phyloP scores from a whole-genome alignment of 2,329 filamentous ascomycete species.

The Penicillium corylophilum region DNA sequence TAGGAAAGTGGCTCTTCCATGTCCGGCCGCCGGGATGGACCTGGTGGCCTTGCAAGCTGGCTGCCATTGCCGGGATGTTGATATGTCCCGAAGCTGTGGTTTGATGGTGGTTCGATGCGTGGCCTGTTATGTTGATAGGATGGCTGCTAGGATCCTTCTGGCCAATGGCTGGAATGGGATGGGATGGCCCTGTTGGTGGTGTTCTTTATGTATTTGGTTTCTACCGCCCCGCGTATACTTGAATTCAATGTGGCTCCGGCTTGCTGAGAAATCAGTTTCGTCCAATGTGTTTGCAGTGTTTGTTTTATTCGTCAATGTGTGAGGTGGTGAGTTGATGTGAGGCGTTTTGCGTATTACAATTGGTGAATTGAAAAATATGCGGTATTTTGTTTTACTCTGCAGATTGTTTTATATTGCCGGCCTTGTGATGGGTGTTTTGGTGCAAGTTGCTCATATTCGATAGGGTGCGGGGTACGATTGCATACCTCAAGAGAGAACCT shows the following conservation, averaged over 20 bases:
- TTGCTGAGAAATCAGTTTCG: conserved; percentile 12
- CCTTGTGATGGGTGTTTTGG: neutral
- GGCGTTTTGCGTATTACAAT: neutral
- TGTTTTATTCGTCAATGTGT: conserved; percentile 8
- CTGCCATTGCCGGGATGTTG: conserved; percentile 8
- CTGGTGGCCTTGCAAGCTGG: conserved; percentile 17
- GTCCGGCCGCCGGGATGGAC: conserved; percentile 31
- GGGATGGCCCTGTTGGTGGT: neutral
- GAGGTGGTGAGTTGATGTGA: neutral
- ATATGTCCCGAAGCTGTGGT: neutral
- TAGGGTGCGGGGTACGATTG: neutral
- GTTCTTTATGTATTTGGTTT: neutral
- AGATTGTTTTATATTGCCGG: neutral
- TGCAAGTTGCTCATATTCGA: neutral
- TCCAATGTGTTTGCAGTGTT: conserved; percentile 27
- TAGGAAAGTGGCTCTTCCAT: conserved; percentile 46
- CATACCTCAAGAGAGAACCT: neutral
- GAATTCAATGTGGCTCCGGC: neutral
- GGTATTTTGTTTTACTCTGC: neutral
- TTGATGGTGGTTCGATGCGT: neutral
- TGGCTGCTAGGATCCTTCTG: neutral
- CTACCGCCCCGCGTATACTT: neutral
- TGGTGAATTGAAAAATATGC: neutral
- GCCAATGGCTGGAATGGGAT: neutral
- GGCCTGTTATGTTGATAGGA: neutral